Base-by-base conservation (phyloP, 2,329 filamentous ascomycete species). In the Trichoderma sp. region DNA sequence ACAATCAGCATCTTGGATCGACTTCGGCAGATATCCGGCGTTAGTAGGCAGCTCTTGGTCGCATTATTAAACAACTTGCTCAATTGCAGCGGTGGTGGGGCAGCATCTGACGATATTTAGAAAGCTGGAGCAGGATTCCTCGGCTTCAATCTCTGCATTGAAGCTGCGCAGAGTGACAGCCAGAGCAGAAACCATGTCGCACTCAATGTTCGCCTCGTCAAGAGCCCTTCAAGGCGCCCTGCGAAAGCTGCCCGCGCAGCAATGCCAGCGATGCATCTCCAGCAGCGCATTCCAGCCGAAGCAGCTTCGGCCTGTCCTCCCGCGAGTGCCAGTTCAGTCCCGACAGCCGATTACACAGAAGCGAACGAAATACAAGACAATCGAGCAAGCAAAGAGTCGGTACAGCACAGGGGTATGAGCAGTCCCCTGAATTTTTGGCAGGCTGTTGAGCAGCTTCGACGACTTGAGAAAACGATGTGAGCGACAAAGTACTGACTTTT, bases 361-460 rank as follows among this genome's bases (percentile, higher is more conserved):
- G 73, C 80, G 81, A 68, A 79, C 78, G 27, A 82, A 82, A 71
- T 80, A 75, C 74, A 87, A 86, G 79, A 87, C 87, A 10, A 83
- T 88, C 29, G 86, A 88, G 74, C 83, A 89, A 79, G 85, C 85
- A 58, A 87, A 85, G 80, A 88, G 85, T 77, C 81, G 86, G 72
- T 84, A 88, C 72, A 82, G 84, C 71, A 85, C 85, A 63, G 87
- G 87, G 68, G 85, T 87, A 83, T 72, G 60, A 64, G 11, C 7
- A 8, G 8, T 19, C 7, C 13, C 31, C 31, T 16, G 43, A 2
- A 1, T 37, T 19, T n/a, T 53, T 21, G n/a, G n/a, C 19, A 16
- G 24, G 6, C 11, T 33, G 19, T 52, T 55, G 5, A 53, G 37
- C 31, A 55, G 49, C 29, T n/a, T 49, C 10, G 29, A n/a, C 14